Base-by-base conservation (phyloP, 371 early-diverging fungal genomes). In the Mortierella sp. region DNA sequence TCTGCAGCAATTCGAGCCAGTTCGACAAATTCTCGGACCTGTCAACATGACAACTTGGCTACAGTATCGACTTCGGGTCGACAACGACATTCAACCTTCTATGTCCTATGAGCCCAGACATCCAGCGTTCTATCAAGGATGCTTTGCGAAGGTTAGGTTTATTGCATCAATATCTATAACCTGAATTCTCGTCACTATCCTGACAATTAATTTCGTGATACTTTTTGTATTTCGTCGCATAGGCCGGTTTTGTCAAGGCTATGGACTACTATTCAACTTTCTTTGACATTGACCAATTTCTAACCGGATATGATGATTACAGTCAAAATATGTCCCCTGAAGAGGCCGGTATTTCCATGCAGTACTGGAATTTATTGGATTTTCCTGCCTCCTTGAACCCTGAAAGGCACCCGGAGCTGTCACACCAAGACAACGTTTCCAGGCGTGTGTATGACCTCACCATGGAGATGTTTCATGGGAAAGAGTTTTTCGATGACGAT, bases 21-120 rank as follows among this genome's bases (percentile, higher is more conserved):
- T 81, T 6, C 76, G 67, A 11, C 82, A 81, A 41, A 76, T 81
- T 53, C 58, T 81, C 11, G 82, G 82, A 41, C 82, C 82, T 10
- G 76, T 81, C 64, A 81, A 81, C 61, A 5, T 81, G 52, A 81
- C 82, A 21, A 75, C 82, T 52, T 81, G 82, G 82, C 64, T 81
- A 4, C 82, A 81, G 40, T 81, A 81, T 45, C 76, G 82, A 1
- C 67, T 81, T 16, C 76, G 82, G 41, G 73, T 81, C 36, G 82
- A 81, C 52, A 69, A 22, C 7, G 70, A 72, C 4, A 32, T 48
- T 0, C 21, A 33, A 5, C 63, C 76, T 13, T 76, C 76, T 28
- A 81, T 81, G 82, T 81, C 82, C 6, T 81, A 66, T 58, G 82
- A 81, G 24, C 82, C 82, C 7, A 62, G 61, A 8, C 76, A 81